phyloP scores from a whole-genome alignment of 768 basidiomycete species.

The Sistotremastrum suecicum region DNA sequence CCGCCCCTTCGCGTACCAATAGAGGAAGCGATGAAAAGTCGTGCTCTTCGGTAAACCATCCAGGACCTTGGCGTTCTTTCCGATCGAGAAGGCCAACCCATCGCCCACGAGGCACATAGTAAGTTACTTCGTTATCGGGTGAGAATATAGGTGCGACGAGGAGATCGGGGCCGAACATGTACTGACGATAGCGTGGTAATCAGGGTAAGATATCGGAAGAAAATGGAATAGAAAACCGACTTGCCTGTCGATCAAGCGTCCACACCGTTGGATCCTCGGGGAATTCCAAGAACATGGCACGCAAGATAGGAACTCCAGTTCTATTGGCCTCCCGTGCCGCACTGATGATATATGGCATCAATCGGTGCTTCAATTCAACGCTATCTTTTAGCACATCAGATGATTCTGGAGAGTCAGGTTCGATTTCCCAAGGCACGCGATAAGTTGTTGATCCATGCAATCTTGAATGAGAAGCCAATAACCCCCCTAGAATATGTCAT shows the following conservation, averaged over 20 bases:
- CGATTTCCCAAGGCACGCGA: conserved; percentile 66
- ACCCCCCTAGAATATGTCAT: conserved; percentile 7
- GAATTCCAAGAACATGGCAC: conserved; percentile 59
- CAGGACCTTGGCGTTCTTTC: conserved; percentile 16
- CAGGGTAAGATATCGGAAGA: background rate
- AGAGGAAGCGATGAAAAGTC: conserved; percentile 18
- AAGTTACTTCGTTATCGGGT: conserved; percentile 34
- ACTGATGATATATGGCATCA: conserved; percentile 54
- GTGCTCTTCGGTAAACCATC: conserved; percentile 16
- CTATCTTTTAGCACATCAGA: conserved; percentile 26
- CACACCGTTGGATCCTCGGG: conserved; percentile 44
- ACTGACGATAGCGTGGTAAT: conserved; percentile 21
- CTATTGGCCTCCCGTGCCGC: conserved; percentile 38
- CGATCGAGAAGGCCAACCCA: conserved; percentile 27
- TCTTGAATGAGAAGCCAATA: conserved; percentile 49
- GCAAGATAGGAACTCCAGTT: conserved; percentile 41
- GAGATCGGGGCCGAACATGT: conserved; percentile 42
- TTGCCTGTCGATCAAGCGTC: conserved; percentile 26
- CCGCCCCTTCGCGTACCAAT: conserved; percentile 17
- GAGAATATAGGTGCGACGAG: conserved; percentile 53
- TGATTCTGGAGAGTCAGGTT: conserved; percentile 40
- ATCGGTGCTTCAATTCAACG: conserved; percentile 47
- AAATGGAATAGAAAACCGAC: background rate
- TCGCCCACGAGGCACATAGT: conserved; percentile 43
- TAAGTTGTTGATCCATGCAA: conserved; percentile 63